Conservation (phyloP, 352 stramenopile genomes). For the Pilasporangium apinafurcum region DNA sequence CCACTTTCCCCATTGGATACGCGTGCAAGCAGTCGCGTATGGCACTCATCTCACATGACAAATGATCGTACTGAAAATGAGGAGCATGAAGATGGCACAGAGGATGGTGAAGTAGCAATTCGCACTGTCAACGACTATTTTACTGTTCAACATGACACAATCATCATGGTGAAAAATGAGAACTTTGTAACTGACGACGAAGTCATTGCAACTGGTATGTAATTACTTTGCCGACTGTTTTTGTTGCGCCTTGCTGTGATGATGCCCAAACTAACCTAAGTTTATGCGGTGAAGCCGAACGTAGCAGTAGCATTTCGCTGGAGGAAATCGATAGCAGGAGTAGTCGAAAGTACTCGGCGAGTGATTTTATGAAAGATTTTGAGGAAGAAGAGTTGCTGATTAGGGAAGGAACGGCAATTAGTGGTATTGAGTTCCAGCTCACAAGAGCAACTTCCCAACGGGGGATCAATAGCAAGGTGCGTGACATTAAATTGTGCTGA, state of each 20-base stretch:
- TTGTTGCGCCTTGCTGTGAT: too few relatives aligned
- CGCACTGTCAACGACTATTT: constrained; percentile 66
- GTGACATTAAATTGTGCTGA: not conserved
- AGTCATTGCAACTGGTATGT: constrained; percentile 13
- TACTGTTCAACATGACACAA: constrained; percentile 25
- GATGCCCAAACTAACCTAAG: too few relatives aligned
- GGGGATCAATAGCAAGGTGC: constrained; percentile 5
- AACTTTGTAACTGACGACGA: constrained; percentile 4
- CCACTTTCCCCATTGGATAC: not conserved
- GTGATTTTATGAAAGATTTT: constrained; percentile 77
- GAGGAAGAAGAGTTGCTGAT: constrained; percentile 53
- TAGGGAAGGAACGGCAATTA: constrained; percentile 14
- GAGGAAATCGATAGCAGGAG: too few relatives aligned
- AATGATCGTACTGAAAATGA: constrained; percentile 7
- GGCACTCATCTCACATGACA: constrained; percentile 1
- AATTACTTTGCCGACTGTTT: too few relatives aligned
- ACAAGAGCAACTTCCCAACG: not conserved
- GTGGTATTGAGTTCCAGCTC: constrained; percentile 7
- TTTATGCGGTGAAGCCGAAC: too few relatives aligned
- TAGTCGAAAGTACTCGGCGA: constrained; percentile 69
- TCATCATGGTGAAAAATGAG: constrained; percentile 14
- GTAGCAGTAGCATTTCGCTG: too few relatives aligned
- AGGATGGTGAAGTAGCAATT: constrained; percentile 2
- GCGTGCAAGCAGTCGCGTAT: not conserved
- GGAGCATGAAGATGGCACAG: constrained; percentile 22